Percentiles rank a stretch among this genome's conserved stretches.
phyloP scores from a whole-genome alignment of 2,329 filamentous ascomycete species.

The Diaporthe ampelina region DNA sequence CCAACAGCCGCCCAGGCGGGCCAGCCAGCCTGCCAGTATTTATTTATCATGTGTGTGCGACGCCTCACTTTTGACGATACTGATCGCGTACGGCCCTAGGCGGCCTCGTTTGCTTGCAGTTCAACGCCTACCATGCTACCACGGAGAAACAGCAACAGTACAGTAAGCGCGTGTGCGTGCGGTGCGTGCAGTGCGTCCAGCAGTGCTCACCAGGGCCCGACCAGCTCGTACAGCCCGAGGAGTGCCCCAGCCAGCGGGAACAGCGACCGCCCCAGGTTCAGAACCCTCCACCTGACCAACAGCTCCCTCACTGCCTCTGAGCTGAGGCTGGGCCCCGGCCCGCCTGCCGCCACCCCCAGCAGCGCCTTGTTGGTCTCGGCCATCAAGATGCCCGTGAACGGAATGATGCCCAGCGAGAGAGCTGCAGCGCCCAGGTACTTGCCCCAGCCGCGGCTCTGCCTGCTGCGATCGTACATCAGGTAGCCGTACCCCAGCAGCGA shows the following conservation, averaged over 20 bases:
- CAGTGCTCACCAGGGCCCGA: constrained; percentile 31
- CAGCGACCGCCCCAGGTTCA: constrained; percentile 46
- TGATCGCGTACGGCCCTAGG: too few species aligned
- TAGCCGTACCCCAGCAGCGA: constrained; percentile 53
- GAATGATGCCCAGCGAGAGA: constrained; percentile 55
- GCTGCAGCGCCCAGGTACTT: constrained; percentile 51
- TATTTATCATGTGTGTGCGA: too few species aligned
- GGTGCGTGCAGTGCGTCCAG: too few species aligned
- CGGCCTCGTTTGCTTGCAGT: too few species aligned
- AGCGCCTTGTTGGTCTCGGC: constrained; percentile 53
- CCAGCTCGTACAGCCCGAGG: constrained; percentile 49
- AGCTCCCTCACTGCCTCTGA: constrained; percentile 46
- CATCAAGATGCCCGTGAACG: constrained; percentile 57
- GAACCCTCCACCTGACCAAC: constrained; percentile 47
- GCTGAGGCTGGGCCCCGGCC: constrained; percentile 43
- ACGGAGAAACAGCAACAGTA: too few species aligned
- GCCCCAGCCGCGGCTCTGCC: constrained; percentile 50
- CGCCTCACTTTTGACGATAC: too few species aligned
- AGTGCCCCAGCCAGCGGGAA: constrained; percentile 49
- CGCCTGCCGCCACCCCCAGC: constrained; percentile 43
- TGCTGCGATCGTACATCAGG: constrained; percentile 52
- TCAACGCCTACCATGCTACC: too few species aligned
- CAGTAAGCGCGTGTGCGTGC: too few species aligned
- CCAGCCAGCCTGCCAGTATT: too few species aligned
- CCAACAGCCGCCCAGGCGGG: too few species aligned